These are phyloP conservation scores for Erysiphe pisi DNA, from an alignment of 2,329 filamentous ascomycete genomes.

Conservation along the genomic window DNA sequence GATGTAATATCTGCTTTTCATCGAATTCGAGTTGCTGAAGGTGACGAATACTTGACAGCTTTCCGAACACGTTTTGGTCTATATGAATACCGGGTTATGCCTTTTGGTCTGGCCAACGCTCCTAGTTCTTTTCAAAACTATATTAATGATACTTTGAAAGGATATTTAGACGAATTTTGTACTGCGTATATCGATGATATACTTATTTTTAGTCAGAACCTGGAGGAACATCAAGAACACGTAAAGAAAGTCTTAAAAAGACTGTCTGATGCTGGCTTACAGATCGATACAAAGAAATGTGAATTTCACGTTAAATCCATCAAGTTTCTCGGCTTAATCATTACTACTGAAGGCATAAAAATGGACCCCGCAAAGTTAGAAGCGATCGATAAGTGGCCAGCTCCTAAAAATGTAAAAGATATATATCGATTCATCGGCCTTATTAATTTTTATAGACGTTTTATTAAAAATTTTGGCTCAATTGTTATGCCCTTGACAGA, in stretches of 20 bases:
- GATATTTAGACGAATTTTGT: neutral
- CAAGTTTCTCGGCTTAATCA: conserved; percentile 18
- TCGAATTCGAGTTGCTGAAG: too few species aligned
- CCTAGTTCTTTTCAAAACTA: too few species aligned
- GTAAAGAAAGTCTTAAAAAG: neutral
- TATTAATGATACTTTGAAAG: too few species aligned
- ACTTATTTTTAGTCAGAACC: neutral
- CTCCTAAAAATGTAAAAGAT: neutral
- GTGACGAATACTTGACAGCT: too few species aligned
- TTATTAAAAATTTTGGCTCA: neutral
- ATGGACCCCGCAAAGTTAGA: conserved; percentile 25
- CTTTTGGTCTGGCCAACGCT: too few species aligned
- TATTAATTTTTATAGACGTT: conserved; percentile 13
- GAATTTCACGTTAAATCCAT: neutral
- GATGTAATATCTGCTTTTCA: neutral
- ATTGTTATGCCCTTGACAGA: neutral
- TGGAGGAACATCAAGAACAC: neutral
- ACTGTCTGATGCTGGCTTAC: neutral
- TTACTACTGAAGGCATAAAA: neutral
- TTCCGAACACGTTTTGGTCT: too few species aligned
- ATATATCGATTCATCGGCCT: neutral
- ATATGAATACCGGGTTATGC: too few species aligned
- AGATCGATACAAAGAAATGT: neutral
- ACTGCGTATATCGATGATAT: conserved; percentile 21
- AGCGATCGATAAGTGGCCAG: neutral